phyloP scores from a whole-genome alignment of 208 protist species.

The Tritrichomonas foetus region DNA sequence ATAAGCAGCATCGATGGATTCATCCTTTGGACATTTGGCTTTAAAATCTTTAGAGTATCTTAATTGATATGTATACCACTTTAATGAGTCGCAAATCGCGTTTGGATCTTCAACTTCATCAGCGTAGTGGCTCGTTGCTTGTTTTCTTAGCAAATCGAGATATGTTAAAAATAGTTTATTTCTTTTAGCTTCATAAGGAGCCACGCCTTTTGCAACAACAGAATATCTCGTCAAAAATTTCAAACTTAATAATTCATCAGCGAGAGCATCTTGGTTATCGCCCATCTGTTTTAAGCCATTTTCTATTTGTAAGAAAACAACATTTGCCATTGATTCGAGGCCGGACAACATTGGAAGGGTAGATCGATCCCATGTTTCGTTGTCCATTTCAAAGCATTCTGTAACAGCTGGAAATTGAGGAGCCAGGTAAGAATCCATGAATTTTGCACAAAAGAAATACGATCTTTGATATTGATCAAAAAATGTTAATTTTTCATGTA shows the following conservation, averaged over 20 bases:
- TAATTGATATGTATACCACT: not conserved
- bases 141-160: not conserved
- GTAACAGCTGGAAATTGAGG: not conserved
- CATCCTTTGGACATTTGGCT: not conserved
- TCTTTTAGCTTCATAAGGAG: not conserved
- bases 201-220: not conserved
- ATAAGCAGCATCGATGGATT: not conserved
- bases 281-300: not conserved
- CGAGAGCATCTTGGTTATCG: constrained; percentile 1
- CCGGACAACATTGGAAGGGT: not conserved
- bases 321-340: not conserved
- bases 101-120: not conserved
- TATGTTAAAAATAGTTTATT: constrained; percentile 21
- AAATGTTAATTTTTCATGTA: not conserved
- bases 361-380: not conserved
- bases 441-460: constrained; percentile 12
- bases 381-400: not conserved
- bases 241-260: not conserved
- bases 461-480: not conserved
- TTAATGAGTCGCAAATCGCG: not conserved
- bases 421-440: not conserved
- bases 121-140: not conserved
- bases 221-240: not conserved
- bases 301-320: not conserved
- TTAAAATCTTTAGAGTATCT: not conserved